Conservation (phyloP, 305 asterid species). For the Vinca major region DNA sequence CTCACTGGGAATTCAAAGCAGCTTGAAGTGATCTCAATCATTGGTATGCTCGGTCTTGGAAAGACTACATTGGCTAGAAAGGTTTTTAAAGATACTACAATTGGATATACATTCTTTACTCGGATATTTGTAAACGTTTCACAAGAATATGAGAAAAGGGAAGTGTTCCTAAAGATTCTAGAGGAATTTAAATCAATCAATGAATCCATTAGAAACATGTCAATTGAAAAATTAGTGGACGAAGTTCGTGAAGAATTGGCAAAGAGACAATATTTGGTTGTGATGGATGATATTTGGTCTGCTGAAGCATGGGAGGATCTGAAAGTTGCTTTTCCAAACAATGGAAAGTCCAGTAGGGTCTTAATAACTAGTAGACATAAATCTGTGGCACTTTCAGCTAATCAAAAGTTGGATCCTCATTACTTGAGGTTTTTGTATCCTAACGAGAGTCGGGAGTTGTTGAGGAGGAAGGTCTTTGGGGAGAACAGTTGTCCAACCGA, state of each 20-base stretch:
- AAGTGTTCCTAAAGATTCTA: conserved; percentile 22
- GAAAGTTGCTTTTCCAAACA: conserved; percentile 1
- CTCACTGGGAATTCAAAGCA: conserved; percentile 15
- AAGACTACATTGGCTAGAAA: conserved; percentile 30
- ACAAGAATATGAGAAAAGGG: conserved; percentile 19
- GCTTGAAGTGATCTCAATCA: conserved; percentile 24
- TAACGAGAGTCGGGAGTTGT: not conserved
- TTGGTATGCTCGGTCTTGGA: conserved; percentile 36
- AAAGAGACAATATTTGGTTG: conserved; percentile 11
- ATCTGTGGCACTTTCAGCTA: conserved; percentile 6
- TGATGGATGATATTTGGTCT: conserved; percentile 22
- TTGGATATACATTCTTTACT: conserved; percentile 19
- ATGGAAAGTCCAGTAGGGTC: conserved; percentile 11
- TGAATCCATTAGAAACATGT: conserved; percentile 13
- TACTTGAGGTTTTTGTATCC: not conserved
- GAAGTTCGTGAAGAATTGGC: not conserved
- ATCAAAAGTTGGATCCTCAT: not conserved
- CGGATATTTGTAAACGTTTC: conserved; percentile 24
- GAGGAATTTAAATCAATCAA: conserved; percentile 7
- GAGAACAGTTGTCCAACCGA: conserved; percentile 10
- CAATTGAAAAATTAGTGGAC: conserved; percentile 16
- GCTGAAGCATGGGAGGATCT: conserved; percentile 8
- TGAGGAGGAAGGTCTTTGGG: conserved; percentile 16
- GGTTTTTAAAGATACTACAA: conserved; percentile 18
- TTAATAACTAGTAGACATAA: conserved; percentile 10